These are phyloP conservation scores for Phytophthora palmivora DNA, from an alignment of 352 stramenopile species.

Conservation along the genomic window DNA sequence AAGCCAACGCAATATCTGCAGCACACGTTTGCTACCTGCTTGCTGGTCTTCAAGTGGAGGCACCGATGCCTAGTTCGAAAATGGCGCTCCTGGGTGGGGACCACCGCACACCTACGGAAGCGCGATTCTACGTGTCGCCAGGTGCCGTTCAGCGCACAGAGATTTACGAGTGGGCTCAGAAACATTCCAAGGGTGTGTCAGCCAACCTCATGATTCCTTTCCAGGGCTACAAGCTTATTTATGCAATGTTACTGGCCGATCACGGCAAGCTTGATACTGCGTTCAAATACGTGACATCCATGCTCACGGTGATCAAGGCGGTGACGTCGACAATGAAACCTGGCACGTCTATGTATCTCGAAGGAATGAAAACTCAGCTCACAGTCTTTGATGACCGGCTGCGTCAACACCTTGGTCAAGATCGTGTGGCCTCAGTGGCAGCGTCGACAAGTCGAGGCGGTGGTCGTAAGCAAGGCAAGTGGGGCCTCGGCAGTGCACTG, in stretches of 20 bases:
- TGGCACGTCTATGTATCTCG: constrained; percentile 85
- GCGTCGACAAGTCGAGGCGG: constrained; percentile 44
- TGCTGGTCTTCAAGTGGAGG: constrained; percentile 73
- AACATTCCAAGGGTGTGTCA: constrained; percentile 51
- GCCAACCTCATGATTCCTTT: constrained; percentile 82
- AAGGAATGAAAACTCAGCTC: constrained; percentile 90
- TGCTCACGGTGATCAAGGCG: constrained; percentile 78
- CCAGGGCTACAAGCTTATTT: constrained; percentile 91
- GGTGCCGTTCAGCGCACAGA: constrained; percentile 83
- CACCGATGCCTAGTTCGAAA: constrained; percentile 76
- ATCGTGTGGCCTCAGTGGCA: constrained; percentile 72
- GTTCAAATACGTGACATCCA: constrained; percentile 90
- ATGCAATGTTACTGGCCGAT: constrained; percentile 87
- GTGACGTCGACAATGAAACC: constrained; percentile 85
- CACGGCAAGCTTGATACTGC: constrained; percentile 83
- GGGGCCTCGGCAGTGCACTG: constrained; percentile 78
- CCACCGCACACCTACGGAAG: constrained; percentile 70
- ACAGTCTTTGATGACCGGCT: constrained; percentile 87
- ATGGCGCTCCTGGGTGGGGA: constrained; percentile 85
- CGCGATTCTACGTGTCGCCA: constrained; percentile 86
- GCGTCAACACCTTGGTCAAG: constrained; percentile 85
- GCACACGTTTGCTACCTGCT: constrained; percentile 87
- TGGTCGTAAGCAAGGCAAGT: constrained; percentile 71
- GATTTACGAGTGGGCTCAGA: constrained; percentile 87
- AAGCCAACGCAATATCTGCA: constrained; percentile 66